Evolutionary conservation across 2,329 filamentous ascomycete species (phyloP), one percentile per base, ranked within the genome.

Genomic region (Alternaria ventricosa): DNA sequence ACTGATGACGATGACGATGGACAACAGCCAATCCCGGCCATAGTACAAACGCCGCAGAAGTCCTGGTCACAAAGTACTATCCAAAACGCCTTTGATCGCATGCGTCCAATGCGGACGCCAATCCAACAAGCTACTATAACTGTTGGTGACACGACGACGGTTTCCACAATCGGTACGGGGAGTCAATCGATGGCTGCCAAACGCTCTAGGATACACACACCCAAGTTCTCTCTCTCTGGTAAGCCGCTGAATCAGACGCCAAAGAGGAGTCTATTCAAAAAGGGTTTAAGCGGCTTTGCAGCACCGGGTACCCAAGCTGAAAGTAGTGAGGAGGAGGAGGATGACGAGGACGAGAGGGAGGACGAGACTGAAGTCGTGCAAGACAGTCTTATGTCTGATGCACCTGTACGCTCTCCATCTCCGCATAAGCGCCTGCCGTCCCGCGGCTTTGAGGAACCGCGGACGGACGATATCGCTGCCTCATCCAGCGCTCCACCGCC

Each of bases 71-170:
- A 78, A 58, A 73, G 75, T 23, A 81, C 79, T 3, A 81, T 90
- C 23, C 85, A 87, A 55, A 88, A 85, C 72, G 88, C 88, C 1
- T 90, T 90, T 69, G 87, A 89, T 75, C 84, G 87, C 18, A 90
- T 90, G 87, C 84, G 88, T 15, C 84, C 86, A 1, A 91, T 88
- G 73, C 86, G 90, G 33, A 81, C 86, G 2, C 85, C 87, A 1
- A 81, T 85, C 27, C 89, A 92, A 71, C 82, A 90, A 55, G 91
- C 92, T 20, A 92, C 90, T 2, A 92, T 95, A 51, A 94, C 90
- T 0, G 88, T 95, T 57, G 92, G 91, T 2, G 85, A 89, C 65
- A 86, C 85, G 49, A 92, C 89, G 0, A 85, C 89, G 6, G 90
- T 87, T 0, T 89, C 89, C 20, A 85, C 88, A 30, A 85, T 93